Base-by-base conservation (phyloP, 441 rosid species). In the Erodium trifolium region DNA sequence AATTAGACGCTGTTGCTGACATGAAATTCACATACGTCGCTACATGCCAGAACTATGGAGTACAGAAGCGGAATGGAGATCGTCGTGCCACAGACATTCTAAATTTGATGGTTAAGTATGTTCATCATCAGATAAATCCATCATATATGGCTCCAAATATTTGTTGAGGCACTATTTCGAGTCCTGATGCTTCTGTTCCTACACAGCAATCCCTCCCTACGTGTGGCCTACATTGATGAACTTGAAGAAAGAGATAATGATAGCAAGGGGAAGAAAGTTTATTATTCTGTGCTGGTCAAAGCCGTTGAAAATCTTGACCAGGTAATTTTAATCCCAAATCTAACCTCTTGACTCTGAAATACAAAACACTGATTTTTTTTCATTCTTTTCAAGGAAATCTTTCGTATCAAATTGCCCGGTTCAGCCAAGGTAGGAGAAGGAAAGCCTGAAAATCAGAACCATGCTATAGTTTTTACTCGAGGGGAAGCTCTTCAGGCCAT, bases 41-140 rank as follows among this genome's bases (percentile, higher is more conserved):
- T 65, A 95, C 99, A 69, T 92, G 98, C 78, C 98, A 95, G 80
- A 90, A 78, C 78, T 92, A 90, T 70, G 99, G 99, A 75, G 92
- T 88, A 78, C 95, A 88, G 82, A 95, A 92, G 87, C 82, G 93
- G 66, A 89, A 82, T 77, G 95, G 99, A 71, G 98, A 95, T 82
- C 88, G 97, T 2, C 87, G 88, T 79, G 99, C 98, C 75, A 92
- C 98, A 5, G 96, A 95, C 78, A 95, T 95, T 68, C 84, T 95
- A 55, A 95, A 95, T 76, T 84, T 92, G 84, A 92, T 95, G 98
- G 94, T 94, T 72, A 94, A 94, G 99, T 94, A 90, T 70, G 96
- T 78, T 67, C 71, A 31, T 60, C 69, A 49, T 39, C 77, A 72
- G 11, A 70, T 68, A 49, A 69, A 68, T 65, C 51, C 10, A 4